Evolutionary conservation across 1,139 yeast species (phyloP).

Genomic region (Geotrichum reessii): DNA sequence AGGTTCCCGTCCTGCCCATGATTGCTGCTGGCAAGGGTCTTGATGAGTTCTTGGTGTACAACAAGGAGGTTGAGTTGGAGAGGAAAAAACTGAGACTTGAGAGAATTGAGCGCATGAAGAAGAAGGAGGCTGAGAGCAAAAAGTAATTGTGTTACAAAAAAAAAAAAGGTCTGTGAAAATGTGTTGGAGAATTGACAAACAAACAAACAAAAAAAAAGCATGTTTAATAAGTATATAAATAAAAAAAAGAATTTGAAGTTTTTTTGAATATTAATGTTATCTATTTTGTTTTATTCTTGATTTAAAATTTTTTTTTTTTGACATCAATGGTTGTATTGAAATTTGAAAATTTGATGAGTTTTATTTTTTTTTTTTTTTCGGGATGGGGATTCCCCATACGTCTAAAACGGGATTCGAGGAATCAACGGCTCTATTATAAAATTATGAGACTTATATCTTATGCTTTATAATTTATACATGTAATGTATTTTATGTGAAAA

Average conservation of each 20-base stretch:
- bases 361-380: neutral
- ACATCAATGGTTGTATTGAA: too few relatives aligned
- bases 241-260: neutral
- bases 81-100: slow-evolving; percentile 53
- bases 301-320: too few relatives aligned
- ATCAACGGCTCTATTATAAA: too few relatives aligned
- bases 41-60: slow-evolving; percentile 85
- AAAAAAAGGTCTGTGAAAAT: neutral
- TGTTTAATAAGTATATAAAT: neutral
- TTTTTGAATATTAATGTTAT: neutral
- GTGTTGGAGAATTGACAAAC: neutral
- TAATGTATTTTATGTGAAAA: too few relatives aligned
- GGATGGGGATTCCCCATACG: too few relatives aligned
- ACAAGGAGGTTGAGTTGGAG: slow-evolving; percentile 69
- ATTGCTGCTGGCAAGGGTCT: slow-evolving; percentile 95
- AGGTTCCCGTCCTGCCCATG: slow-evolving; percentile 97
- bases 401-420: too few relatives aligned
- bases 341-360: too few relatives aligned
- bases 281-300: neutral
- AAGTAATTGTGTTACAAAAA: neutral
- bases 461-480: too few relatives aligned
- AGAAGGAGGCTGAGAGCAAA: slow-evolving; percentile 10
- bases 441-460: too few relatives aligned
- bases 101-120: slow-evolving; percentile 16
- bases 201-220: neutral